phyloP scores from a whole-genome alignment of 129 eudicot genomes.

The Sambucus nigra region DNA sequence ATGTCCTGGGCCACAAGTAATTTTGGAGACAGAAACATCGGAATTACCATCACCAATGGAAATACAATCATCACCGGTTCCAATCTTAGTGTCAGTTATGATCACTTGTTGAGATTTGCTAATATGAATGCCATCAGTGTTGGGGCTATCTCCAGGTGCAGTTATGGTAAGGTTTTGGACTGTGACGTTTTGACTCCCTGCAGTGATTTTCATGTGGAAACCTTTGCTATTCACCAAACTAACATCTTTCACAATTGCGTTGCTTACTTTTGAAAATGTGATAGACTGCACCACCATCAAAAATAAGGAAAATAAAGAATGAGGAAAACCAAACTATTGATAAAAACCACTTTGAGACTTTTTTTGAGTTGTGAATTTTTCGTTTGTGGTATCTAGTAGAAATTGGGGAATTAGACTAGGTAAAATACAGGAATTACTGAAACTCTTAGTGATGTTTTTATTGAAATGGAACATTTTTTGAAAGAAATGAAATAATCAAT shows the following conservation, averaged over 20 bases:
- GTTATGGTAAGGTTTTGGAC: constrained; percentile 5
- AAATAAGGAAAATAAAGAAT: not conserved
- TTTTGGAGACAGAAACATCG: constrained; percentile 7
- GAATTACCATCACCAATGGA: constrained; percentile 34
- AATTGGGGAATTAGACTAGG: too few species aligned
- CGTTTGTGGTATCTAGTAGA: too few species aligned
- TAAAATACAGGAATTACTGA: too few species aligned
- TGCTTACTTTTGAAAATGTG: constrained; percentile 14
- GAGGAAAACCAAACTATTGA: too few species aligned
- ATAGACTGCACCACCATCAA: constrained; percentile 29
- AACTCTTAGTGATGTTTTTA: too few species aligned
- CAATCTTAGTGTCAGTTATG: constrained; percentile 19
- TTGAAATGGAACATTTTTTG: too few species aligned
- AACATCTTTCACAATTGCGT: constrained; percentile 3
- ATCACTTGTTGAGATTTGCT: constrained; percentile 9
- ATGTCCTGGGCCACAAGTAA: constrained; percentile 30
- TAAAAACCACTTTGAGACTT: too few species aligned
- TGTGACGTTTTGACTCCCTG: constrained; percentile 5
- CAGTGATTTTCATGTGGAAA: constrained; percentile 23
- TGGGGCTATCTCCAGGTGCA: constrained; percentile 37
- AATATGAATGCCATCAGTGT: constrained; percentile 44
- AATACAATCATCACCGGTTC: constrained; percentile 47
- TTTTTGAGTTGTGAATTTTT: too few species aligned
- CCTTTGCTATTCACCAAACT: constrained; percentile 26
- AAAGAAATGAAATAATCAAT: too few species aligned